Percentiles rank a stretch among this genome's conserved stretches.
phyloP scores from a whole-genome alignment of 805 yeast genomes.

The Ogataea populi-albae region DNA sequence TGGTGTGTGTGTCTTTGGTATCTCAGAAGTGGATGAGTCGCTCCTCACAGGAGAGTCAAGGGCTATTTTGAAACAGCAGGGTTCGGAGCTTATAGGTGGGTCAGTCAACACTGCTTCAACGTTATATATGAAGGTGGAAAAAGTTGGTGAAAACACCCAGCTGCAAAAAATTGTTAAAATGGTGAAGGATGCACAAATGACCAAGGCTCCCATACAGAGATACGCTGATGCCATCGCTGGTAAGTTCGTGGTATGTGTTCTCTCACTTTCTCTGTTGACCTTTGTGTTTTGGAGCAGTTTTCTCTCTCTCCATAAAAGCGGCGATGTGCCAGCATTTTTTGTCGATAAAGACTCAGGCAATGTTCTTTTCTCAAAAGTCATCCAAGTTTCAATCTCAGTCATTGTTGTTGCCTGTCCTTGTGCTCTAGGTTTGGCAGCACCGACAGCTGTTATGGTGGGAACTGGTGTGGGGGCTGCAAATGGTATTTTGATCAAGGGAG shows the following conservation, averaged over 20 bases:
- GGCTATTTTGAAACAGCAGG: constrained; percentile 62
- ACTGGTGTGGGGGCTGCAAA: constrained; percentile 92
- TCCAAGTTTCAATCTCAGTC: constrained; percentile 84
- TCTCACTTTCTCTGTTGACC: constrained; percentile 61
- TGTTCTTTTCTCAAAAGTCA: constrained; percentile 27
- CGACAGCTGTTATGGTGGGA: constrained; percentile 98
- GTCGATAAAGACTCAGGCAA: constrained; percentile 18
- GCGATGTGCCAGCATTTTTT: constrained; percentile 28
- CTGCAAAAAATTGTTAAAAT: constrained; percentile 81
- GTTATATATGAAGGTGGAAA: constrained; percentile 62
- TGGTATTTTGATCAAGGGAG: constrained; percentile 92
- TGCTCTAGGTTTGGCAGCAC: constrained; percentile 95
- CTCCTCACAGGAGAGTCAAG: constrained; percentile 87
- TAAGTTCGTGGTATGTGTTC: constrained; percentile 75
- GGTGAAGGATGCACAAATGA: constrained; percentile 85
- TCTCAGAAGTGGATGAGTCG: constrained; percentile 84
- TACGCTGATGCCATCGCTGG: constrained; percentile 85
- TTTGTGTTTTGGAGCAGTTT: constrained; percentile 58
- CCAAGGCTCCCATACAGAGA: constrained; percentile 87
- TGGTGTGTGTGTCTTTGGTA: constrained; percentile 75
- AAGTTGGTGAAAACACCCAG: constrained; percentile 81
- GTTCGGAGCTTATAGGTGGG: constrained; percentile 80
- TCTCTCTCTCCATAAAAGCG: constrained; percentile 22
- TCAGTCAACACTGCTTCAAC: constrained; percentile 80
- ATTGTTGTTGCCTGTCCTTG: constrained; percentile 99